A percentile compares a stretch with the other conserved stretches of the same genome.
Conservation (phyloP, 2,329 filamentous ascomycete genomes). For the Penicillium freii region DNA sequence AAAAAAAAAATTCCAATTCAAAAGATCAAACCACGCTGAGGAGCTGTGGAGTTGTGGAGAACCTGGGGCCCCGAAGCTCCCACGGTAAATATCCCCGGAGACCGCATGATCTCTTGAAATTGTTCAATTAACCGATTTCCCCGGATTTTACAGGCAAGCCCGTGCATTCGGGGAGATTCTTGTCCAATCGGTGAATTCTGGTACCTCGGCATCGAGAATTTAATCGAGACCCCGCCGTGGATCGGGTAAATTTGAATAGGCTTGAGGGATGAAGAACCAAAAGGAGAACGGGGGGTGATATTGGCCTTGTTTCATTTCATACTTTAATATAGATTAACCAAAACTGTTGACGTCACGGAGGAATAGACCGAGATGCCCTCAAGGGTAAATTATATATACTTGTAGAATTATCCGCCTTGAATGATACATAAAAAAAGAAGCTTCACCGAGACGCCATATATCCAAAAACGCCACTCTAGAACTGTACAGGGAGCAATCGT, state of each 20-base stretch:
- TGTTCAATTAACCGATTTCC: constrained; percentile 11
- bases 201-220: neutral
- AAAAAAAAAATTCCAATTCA: neutral
- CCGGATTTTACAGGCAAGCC: neutral
- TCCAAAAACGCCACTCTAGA: neutral
- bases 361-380: neutral
- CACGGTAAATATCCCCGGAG: neutral
- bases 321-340: neutral
- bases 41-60: constrained; percentile 6
- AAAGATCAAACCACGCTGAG: neutral
- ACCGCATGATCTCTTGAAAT: neutral
- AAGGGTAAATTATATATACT: neutral
- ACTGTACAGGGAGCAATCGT: neutral
- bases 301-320: neutral
- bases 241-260: neutral
- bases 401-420: neutral
- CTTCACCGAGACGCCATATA: neutral
- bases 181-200: constrained; percentile 4
- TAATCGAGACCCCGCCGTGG: neutral
- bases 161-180: neutral
- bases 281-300: neutral
- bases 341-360: neutral
- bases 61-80: constrained; percentile 2
- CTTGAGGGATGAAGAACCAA: neutral
- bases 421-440: neutral